A percentile compares a stretch with the other conserved stretches of the same genome.
Evolutionary conservation across 2,329 filamentous ascomycete species (phyloP).

Genomic region (Microdochium paspali): DNA sequence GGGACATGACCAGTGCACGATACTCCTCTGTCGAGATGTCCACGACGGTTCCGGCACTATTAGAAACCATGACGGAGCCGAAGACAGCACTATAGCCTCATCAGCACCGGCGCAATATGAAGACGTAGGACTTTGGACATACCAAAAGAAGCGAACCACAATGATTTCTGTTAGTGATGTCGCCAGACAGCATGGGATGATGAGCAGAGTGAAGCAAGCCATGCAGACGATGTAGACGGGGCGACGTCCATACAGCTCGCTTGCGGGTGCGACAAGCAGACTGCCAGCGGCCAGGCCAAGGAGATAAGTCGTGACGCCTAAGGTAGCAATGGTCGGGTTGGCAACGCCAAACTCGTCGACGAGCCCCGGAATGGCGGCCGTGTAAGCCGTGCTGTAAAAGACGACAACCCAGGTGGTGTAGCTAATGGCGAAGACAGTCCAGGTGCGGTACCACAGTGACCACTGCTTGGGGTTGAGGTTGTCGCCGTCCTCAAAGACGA

Average conservation of each 20-base stretch:
- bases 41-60: conserved; percentile 72
- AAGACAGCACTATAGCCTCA: conserved; percentile 44
- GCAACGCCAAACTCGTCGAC: conserved; percentile 53
- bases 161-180: conserved; percentile 59
- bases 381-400: conserved; percentile 72
- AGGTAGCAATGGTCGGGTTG: conserved; percentile 51
- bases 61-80: conserved; percentile 72
- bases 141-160: conserved; percentile 66
- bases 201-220: conserved; percentile 53
- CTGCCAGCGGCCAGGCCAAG: conserved; percentile 64
- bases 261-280: conserved; percentile 64
- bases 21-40: conserved; percentile 77
- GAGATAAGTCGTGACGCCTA: conserved; percentile 73
- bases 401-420: conserved; percentile 44
- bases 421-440: conserved; percentile 33
- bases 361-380: conserved; percentile 60
- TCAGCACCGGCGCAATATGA: conserved; percentile 14
- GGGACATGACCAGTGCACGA: conserved; percentile 70
- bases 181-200: conserved; percentile 64
- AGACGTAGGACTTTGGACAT: conserved; percentile 12
- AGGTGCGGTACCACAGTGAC: conserved; percentile 39
- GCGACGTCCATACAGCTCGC: conserved; percentile 58
- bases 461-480: conserved; percentile 60
- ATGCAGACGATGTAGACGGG: conserved; percentile 63
- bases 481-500: conserved; percentile 60